phyloP scores from a whole-genome alignment of 495 filamentous ascomycete genomes.

The Aspergillus sparsus region DNA sequence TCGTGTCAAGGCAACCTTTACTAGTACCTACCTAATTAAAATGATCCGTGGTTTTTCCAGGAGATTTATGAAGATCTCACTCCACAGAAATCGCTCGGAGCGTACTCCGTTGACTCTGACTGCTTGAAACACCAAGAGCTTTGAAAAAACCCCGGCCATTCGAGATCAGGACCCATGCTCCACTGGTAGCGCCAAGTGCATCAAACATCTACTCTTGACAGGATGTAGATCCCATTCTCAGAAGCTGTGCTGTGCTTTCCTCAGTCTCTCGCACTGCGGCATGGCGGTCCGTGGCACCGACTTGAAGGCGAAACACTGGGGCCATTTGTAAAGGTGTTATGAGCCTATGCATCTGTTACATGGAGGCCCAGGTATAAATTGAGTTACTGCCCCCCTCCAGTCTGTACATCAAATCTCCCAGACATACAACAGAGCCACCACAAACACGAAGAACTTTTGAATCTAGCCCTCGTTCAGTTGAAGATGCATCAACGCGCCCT shows the following conservation, averaged over 20 bases:
- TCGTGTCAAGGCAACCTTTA: neutral
- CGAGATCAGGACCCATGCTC: neutral
- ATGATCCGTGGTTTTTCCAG: constrained; percentile 10
- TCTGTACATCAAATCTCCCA: constrained; percentile 34
- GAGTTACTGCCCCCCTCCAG: neutral
- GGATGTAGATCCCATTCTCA: constrained; percentile 14
- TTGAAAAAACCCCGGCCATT: constrained; percentile 13
- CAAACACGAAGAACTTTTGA: constrained; percentile 8
- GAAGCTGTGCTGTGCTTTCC: neutral
- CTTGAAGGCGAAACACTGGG: constrained; percentile 5
- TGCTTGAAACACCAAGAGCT: constrained; percentile 18
- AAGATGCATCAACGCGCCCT: constrained; percentile 40
- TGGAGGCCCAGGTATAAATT: constrained; percentile 31
- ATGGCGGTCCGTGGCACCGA: constrained; percentile 30
- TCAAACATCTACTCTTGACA: constrained; percentile 19
- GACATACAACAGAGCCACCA: constrained; percentile 29
- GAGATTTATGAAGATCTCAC: neutral
- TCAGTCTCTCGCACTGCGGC: constrained; percentile 25
- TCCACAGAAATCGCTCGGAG: constrained; percentile 28
- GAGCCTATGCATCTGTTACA: neutral
- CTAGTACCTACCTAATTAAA: neutral
- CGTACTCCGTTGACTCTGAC: constrained; percentile 27
- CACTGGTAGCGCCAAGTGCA: neutral
- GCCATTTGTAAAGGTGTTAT: neutral
- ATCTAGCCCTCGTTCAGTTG: constrained; percentile 16